Evolutionary conservation across 805 yeast species (phyloP).

Genomic region (Spathaspora girioi): DNA sequence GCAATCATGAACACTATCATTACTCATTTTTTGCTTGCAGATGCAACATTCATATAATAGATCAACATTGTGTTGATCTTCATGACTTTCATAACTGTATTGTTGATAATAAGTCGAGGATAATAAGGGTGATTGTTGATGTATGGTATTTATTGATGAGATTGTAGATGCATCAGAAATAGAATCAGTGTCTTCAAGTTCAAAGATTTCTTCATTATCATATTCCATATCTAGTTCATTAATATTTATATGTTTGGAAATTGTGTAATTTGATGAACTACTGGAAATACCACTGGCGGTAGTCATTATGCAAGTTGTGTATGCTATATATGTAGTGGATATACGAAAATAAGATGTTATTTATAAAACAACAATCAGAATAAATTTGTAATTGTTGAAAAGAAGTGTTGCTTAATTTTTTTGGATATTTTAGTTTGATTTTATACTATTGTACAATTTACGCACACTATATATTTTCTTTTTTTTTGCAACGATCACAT

Average conservation of each 20-base stretch:
- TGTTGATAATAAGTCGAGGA: neutral
- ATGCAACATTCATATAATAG: constrained; percentile 13
- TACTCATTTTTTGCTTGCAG: constrained; percentile 11
- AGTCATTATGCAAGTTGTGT: neutral
- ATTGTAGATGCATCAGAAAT: constrained; percentile 1
- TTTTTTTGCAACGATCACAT: neutral
- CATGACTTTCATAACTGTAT: constrained; percentile 1
- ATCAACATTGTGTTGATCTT: neutral
- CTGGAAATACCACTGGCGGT: neutral
- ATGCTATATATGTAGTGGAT: neutral
- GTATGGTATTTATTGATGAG: neutral
- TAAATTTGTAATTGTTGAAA: neutral
- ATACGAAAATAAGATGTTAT: neutral
- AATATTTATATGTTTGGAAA: neutral
- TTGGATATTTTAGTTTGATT: neutral
- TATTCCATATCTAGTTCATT: neutral
- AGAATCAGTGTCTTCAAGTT: constrained; percentile 6
- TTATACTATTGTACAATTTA: neutral
- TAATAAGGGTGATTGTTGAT: constrained; percentile 4
- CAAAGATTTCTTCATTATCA: constrained; percentile 9
- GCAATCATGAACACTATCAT: neutral
- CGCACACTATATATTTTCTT: neutral
- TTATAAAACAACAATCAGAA: neutral
- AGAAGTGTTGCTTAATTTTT: neutral
- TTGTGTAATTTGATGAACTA: neutral